phyloP scores from a whole-genome alignment of 495 filamentous ascomycete species.

The Hypoxylon subgilvum region DNA sequence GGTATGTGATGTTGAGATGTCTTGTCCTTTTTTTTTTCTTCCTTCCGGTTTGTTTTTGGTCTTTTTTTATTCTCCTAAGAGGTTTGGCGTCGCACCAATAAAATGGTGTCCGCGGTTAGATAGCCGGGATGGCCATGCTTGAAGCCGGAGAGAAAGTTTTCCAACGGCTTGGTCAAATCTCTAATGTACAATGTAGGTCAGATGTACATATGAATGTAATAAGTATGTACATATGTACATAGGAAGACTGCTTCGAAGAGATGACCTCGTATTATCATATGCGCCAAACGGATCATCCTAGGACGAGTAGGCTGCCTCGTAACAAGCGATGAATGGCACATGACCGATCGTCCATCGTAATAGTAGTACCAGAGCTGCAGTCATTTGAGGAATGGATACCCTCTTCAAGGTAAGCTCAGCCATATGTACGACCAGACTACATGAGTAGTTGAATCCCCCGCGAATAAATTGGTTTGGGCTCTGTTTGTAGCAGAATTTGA shows the following conservation, averaged over 20 bases:
- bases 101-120: slow-evolving; percentile 2
- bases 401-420: slow-evolving; percentile 5
- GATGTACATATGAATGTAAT: slow-evolving; percentile 25
- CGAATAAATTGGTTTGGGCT: slow-evolving; percentile 22
- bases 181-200: slow-evolving; percentile 26
- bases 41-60: neutral
- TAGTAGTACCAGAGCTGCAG: slow-evolving; percentile 21
- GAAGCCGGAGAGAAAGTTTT: slow-evolving; percentile 32
- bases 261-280: slow-evolving; percentile 33
- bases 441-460: slow-evolving; percentile 1
- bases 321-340: slow-evolving; percentile 16
- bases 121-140: slow-evolving; percentile 29
- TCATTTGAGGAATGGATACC: slow-evolving; percentile 18
- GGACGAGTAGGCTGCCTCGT: slow-evolving; percentile 9
- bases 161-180: slow-evolving; percentile 29
- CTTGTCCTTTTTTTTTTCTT: neutral
- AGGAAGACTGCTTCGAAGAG: slow-evolving; percentile 2
- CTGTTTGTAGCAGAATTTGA: slow-evolving; percentile 10
- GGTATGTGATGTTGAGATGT: no score
- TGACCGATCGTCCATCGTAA: slow-evolving; percentile 32
- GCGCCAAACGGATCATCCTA: slow-evolving; percentile 17
- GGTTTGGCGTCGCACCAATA: slow-evolving; percentile 1
- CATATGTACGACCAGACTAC: neutral
- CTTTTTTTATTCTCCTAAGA: neutral
- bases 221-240: slow-evolving; percentile 9